Base-by-base conservation (phyloP, 305 asterid genomes). In the Fraxinus albicans region DNA sequence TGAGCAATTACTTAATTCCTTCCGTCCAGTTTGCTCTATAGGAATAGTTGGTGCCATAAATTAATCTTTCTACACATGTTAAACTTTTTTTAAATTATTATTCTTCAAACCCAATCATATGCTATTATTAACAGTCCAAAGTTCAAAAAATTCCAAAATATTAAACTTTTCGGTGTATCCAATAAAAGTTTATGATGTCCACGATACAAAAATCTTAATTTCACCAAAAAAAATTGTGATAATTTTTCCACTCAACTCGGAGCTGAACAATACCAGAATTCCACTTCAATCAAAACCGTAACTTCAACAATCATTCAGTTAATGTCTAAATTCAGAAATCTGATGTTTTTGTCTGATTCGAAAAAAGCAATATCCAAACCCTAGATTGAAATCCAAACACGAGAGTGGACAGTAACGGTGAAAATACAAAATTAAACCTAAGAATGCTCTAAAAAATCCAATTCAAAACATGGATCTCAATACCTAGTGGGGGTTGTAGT, bases 1-100 rank as follows among this genome's bases (percentile, higher is more conserved):
- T 0, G 82, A 87, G 50, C 85, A 77, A 85, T 81, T 82, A 19
- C 73, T 87, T 15, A 85, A 85, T 63, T 84, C 91, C 88, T 88
- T 87, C 40, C 79, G 88, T 77, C 90, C 91, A 75, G 88, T 72
- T 85, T 81, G 90, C 65, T 90, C 92, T 82, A 90, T 79, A 8
- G 91, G 93, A 81, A 90, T 86, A 84, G 89, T 84, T 15, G 91
- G 95, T 81, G 93, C 91, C 93, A 91, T 89, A 87, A 81, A 84
- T 75, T 84, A 58, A 82, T 82, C 79, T 77, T 27, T 60, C 55
- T 42, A 85, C 85, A 83, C 92, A 87, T 88, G 58, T 84, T 92
- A 89, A 84, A 27, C 81, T 50, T 63, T 77, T 82, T 53, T 42
- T 29, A 29, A 29, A 5, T 38, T 84, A 31, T 60, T 79, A 79